A percentile compares a stretch with the other conserved stretches of the same genome.
Evolutionary conservation across 257 asterid genomes (phyloP).

Genomic region (Vinca minor): DNA sequence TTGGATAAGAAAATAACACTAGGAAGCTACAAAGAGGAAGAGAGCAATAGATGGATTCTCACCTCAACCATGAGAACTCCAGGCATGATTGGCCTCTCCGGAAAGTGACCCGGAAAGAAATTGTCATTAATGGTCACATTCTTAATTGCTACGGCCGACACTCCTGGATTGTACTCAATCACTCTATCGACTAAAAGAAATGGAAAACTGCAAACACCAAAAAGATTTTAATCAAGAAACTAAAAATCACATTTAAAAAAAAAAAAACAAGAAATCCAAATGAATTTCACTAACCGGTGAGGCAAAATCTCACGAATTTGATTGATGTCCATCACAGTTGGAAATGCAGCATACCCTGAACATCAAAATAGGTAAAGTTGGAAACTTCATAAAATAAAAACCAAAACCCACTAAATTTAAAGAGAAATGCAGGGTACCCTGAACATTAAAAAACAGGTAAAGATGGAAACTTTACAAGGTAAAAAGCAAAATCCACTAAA

Average conservation of each 20-base stretch:
- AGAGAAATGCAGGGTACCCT: too few species aligned
- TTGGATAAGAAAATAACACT: too few species aligned
- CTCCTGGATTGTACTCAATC: constrained; percentile 75
- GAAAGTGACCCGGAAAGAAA: constrained; percentile 92
- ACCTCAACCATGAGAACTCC: constrained; percentile 99
- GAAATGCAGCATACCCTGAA: constrained; percentile 64
- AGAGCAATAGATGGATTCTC: neutral
- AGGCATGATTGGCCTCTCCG: constrained; percentile 94
- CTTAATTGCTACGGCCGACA: constrained; percentile 83
- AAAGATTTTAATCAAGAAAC: neutral
- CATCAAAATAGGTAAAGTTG: constrained; percentile 11
- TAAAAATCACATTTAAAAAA: neutral
- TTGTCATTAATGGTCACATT: constrained; percentile 83
- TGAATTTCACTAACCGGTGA: constrained; percentile 54
- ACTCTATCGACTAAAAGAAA: constrained; percentile 90
- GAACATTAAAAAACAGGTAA: too few species aligned
- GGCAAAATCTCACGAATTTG: constrained; percentile 83
- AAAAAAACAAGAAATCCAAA: neutral
- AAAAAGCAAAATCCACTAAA: too few species aligned
- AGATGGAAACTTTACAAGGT: too few species aligned
- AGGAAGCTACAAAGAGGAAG: constrained; percentile 11
- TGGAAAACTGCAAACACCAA: constrained; percentile 47
- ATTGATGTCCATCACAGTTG: constrained; percentile 72
- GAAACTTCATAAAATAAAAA: constrained; percentile 1
- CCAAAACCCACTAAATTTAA: neutral